These are phyloP conservation scores for Sphaerobolus stellatus DNA, from an alignment of 1,284 basidiomycete genomes.

Conservation along the genomic window DNA sequence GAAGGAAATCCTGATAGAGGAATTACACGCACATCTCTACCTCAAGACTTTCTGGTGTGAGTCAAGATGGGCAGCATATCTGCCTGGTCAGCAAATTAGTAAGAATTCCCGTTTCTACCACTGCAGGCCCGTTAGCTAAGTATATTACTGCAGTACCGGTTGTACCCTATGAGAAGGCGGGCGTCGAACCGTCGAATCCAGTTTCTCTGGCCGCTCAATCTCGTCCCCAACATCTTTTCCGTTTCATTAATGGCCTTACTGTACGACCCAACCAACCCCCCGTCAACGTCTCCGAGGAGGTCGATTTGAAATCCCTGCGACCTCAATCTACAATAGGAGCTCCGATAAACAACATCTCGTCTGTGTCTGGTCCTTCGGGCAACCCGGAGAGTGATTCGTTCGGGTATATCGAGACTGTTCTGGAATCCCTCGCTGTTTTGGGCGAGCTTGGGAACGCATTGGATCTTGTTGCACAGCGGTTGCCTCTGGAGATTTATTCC, in stretches of 20 bases:
- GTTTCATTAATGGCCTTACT: slow-evolving; percentile 71
- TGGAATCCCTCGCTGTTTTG: slow-evolving; percentile 89
- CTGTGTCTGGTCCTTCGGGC: slow-evolving; percentile 6
- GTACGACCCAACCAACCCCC: slow-evolving; percentile 81
- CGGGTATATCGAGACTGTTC: slow-evolving; percentile 88
- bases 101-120: slow-evolving; percentile 35
- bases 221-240: slow-evolving; percentile 49
- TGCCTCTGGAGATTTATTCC: slow-evolving; percentile 82
- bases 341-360: slow-evolving; percentile 2
- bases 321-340: slow-evolving; percentile 12
- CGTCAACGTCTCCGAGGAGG: slow-evolving; percentile 61
- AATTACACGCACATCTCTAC: slow-evolving; percentile 97
- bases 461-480: slow-evolving; percentile 82
- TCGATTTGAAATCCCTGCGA: slow-evolving; percentile 36
- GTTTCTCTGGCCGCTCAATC: slow-evolving; percentile 36
- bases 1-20: slow-evolving; percentile 91
- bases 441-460: slow-evolving; percentile 86
- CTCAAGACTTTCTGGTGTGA: slow-evolving; percentile 97
- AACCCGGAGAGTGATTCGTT: slow-evolving; percentile 95
- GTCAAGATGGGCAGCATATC: slow-evolving; percentile 84
- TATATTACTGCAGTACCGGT: slow-evolving; percentile 63
- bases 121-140: neutral
- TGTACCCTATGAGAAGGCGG: slow-evolving; percentile 53
- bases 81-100: slow-evolving; percentile 78
- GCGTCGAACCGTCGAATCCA: slow-evolving; percentile 27